Evolutionary conservation across 2,329 filamentous ascomycete genomes (phyloP).

Genomic region (Diaporthe citrichinensis): DNA sequence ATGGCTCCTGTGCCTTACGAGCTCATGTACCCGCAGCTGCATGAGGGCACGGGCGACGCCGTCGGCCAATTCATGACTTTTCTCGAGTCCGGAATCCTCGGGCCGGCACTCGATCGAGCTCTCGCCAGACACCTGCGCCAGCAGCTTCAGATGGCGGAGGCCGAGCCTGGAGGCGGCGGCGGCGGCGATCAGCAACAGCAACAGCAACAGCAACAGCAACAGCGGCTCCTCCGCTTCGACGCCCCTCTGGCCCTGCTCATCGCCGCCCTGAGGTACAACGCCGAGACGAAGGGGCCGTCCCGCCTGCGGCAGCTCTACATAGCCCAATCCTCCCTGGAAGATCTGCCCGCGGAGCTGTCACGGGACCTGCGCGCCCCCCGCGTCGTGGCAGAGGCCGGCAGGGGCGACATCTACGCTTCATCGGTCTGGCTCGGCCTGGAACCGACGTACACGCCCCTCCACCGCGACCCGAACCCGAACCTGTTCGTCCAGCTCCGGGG

Average conservation of each 20-base stretch:
- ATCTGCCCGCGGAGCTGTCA: constrained; percentile 75
- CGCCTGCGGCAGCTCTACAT: constrained; percentile 76
- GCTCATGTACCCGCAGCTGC: constrained; percentile 38
- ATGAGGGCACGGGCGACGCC: not conserved
- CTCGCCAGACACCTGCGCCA: constrained; percentile 19
- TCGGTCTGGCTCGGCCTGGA: constrained; percentile 91
- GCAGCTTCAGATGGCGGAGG: not conserved
- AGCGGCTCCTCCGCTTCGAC: constrained; percentile 67
- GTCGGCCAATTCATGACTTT: constrained; percentile 25
- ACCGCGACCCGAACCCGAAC: constrained; percentile 95
- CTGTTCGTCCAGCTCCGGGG: constrained; percentile 87
- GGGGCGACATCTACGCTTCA: constrained; percentile 87
- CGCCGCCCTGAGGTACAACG: constrained; percentile 66
- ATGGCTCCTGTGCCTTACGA: constrained; percentile 35
- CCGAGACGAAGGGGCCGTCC: constrained; percentile 1
- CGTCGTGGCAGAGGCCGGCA: constrained; percentile 74
- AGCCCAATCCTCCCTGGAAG: constrained; percentile 81
- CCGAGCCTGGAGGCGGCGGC: not conserved
- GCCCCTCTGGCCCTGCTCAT: constrained; percentile 77
- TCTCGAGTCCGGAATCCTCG: constrained; percentile 12
- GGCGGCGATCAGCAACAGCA: not conserved
- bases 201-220: not conserved
- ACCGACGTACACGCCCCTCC: constrained; percentile 90
- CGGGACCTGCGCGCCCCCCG: constrained; percentile 78
- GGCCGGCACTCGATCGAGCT: not conserved